Evolutionary conservation across 805 yeast species (phyloP), one percentile per base, ranked within the genome.

Genomic region (Hanseniaspora singularis): DNA sequence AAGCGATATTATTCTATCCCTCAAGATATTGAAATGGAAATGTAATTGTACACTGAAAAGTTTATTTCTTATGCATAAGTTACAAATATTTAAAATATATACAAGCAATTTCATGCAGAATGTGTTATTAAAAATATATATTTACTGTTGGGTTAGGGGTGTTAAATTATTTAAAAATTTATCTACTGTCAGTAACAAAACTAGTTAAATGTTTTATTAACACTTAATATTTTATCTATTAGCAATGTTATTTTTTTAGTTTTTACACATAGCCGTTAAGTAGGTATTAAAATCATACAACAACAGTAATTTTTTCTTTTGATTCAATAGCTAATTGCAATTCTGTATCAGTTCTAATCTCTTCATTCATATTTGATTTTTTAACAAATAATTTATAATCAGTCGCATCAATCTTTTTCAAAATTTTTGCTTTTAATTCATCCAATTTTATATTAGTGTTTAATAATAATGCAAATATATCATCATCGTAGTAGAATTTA

Each of bases 401-500:
- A 2, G 57, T 60, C 4, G 54, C 53, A 39, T 70, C 73, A 45
- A 77, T 67, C 50, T 83, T 61, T 46, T 74, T 73, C 40, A 64
- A 63, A 45, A 78, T 68, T 56, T 76, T 77, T 24, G 64, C 58
- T 52, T 70, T 69, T 49, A 78, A 57, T 49, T 74, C 81, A 28
- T 62, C 65, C 38, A 73, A 59, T 3, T 73, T 64, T 41, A 72
- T 70, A 51, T 64, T 67, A 12, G 66, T 56, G 27, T 77, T 76
- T 32, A 78, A 64, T 51, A 77, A 61, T 34, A 83, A 67, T 1
- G 86, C 92, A 66, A 82, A 83, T 14, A 83, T 83, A 57, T 83
- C 94, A 55, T 81, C 92, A 50, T 77, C 79, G 56, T 76, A 81
- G 59, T 79, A 83, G 56, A 83, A 81, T 59, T 83, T 83, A 43